phyloP scores from a whole-genome alignment of 2,329 filamentous ascomycete species.

The Macroventuria anomochaeta region DNA sequence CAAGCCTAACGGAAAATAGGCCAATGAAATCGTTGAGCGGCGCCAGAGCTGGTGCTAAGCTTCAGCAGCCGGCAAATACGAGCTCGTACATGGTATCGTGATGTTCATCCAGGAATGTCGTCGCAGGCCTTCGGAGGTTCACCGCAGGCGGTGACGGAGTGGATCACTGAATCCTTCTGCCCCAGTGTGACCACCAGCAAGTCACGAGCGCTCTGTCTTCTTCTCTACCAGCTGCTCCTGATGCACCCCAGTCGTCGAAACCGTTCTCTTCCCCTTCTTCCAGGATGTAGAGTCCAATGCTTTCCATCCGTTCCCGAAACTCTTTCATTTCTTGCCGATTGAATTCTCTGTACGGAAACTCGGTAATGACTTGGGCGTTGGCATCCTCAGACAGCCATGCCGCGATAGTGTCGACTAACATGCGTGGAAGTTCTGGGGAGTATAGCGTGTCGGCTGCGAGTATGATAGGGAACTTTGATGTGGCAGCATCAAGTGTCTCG shows the following conservation, averaged over 20 bases:
- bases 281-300: conserved; percentile 60
- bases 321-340: conserved; percentile 69
- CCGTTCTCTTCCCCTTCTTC: conserved; percentile 69
- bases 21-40: not conserved
- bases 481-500: conserved; percentile 17
- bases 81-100: conserved; percentile 2
- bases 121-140: conserved; percentile 10
- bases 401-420: conserved; percentile 74
- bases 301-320: conserved; percentile 68
- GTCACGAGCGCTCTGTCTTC: conserved; percentile 57
- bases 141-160: conserved; percentile 20
- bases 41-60: conserved; percentile 3
- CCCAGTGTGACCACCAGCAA: conserved; percentile 75
- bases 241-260: conserved; percentile 74
- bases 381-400: conserved; percentile 66
- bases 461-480: conserved; percentile 62
- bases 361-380: conserved; percentile 73
- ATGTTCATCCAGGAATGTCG: not conserved
- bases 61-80: conserved; percentile 9
- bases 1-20: conserved; percentile 1
- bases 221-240: conserved; percentile 55
- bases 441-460: conserved; percentile 89
- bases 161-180: conserved; percentile 33
- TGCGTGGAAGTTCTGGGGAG: conserved; percentile 77
- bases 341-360: conserved; percentile 78